These are phyloP conservation scores for Sporothrix luriei DNA, from an alignment of 2,329 filamentous ascomycete species.

Conservation along the genomic window DNA sequence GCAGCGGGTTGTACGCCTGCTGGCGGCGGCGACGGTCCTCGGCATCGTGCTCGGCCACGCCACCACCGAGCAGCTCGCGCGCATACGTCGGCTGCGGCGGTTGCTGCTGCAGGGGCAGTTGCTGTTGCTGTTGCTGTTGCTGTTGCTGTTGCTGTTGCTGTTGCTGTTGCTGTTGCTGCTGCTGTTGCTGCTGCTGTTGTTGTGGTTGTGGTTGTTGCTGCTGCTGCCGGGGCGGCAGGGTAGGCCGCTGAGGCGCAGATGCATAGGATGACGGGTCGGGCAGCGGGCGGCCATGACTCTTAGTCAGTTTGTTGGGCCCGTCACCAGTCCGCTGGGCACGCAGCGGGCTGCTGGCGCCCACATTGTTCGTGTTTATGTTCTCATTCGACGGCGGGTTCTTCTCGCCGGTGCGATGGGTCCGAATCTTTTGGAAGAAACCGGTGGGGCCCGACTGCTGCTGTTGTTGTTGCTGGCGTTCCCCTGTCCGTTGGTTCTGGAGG, in stretches of 20 bases:
- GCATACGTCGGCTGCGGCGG: constrained; percentile 49
- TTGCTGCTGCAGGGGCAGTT: constrained; percentile 34
- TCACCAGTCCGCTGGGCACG: constrained; percentile 37
- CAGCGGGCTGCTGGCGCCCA: constrained; percentile 23
- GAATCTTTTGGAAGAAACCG: constrained; percentile 38
- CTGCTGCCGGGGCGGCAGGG: neutral
- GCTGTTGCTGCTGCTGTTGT: constrained; percentile 31
- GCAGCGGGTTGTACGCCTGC: constrained; percentile 51
- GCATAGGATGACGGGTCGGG: constrained; percentile 52
- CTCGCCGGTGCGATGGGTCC: constrained; percentile 42
- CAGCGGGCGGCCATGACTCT: constrained; percentile 53
- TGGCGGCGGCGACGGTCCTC: constrained; percentile 61
- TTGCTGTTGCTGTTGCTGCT: constrained; percentile 29
- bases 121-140: constrained; percentile 10
- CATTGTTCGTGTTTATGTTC: neutral
- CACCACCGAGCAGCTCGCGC: constrained; percentile 57
- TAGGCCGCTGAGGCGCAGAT: constrained; percentile 33
- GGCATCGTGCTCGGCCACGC: constrained; percentile 62
- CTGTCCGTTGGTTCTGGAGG: constrained; percentile 11
- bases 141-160: constrained; percentile 14
- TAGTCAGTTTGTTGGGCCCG: constrained; percentile 41
- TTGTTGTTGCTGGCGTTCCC: constrained; percentile 23
- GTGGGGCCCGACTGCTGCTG: constrained; percentile 18
- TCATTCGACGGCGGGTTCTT: constrained; percentile 35
- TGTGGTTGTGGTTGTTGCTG: constrained; percentile 34